Evolutionary conservation across 2,329 filamentous ascomycete species (phyloP).

Genomic region (Exophiala sideris): DNA sequence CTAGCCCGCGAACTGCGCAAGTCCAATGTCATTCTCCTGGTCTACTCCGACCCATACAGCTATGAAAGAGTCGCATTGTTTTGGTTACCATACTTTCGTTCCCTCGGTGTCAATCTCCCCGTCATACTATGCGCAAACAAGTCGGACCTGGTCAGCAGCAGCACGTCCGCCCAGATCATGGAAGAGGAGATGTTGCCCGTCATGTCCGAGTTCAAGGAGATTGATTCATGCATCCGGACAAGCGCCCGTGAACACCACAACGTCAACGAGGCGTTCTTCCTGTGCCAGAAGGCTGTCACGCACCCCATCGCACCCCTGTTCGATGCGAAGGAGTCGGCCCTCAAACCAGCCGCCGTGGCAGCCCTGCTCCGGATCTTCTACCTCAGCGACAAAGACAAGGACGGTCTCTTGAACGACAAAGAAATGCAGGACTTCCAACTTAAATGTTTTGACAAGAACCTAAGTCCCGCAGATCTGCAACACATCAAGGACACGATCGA

Average conservation of each 20-base stretch:
- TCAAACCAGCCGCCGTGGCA: slow-evolving; percentile 85
- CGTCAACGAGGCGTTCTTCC: slow-evolving; percentile 93
- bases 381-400: slow-evolving; percentile 92
- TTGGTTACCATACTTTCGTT: slow-evolving; percentile 98
- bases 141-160: slow-evolving; percentile 76
- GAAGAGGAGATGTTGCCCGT: slow-evolving; percentile 97
- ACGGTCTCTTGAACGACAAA: slow-evolving; percentile 82
- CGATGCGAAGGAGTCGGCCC: slow-evolving; percentile 83
- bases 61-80: slow-evolving; percentile 96
- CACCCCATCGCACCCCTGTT: slow-evolving; percentile 95
- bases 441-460: slow-evolving; percentile 85
- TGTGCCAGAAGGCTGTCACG: slow-evolving; percentile 96
- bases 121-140: slow-evolving; percentile 98
- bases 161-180: slow-evolving; percentile 76
- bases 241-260: slow-evolving; percentile 90
- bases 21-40: slow-evolving; percentile 91
- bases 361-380: slow-evolving; percentile 91
- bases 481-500: slow-evolving; percentile 88
- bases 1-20: slow-evolving; percentile 93
- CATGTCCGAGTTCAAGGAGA: slow-evolving; percentile 98
- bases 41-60: slow-evolving; percentile 98
- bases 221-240: slow-evolving; percentile 94
- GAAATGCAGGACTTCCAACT: slow-evolving; percentile 89
- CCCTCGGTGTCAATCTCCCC: slow-evolving; percentile 95
- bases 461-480: slow-evolving; percentile 75